A percentile compares a stretch with the other conserved stretches of the same genome.
phyloP scores from a whole-genome alignment of 305 asterid genomes.

The Fraxinus sp. region DNA sequence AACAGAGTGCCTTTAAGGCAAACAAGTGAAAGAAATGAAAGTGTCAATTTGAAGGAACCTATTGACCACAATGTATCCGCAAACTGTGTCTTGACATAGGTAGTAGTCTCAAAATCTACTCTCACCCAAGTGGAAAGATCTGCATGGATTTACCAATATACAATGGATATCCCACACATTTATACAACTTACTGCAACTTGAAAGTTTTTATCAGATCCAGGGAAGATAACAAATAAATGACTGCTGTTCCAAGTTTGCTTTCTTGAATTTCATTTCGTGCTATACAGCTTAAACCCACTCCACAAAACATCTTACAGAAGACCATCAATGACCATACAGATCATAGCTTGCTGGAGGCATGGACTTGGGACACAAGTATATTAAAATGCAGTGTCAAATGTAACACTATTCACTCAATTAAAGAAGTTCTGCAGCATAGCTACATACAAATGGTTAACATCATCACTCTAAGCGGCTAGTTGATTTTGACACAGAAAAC shows the following conservation, averaged over 20 bases:
- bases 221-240: not conserved
- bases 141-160: not conserved
- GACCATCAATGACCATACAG: not conserved
- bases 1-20: not conserved
- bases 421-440: not conserved
- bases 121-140: not conserved
- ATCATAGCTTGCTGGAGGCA: conserved; percentile 1
- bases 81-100: not conserved
- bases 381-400: not conserved
- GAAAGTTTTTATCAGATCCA: not conserved
- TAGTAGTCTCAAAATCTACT: not conserved
- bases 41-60: not conserved
- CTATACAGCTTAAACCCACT: not conserved
- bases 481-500: not conserved
- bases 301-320: not conserved
- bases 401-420: not conserved
- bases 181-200: not conserved
- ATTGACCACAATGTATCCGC: not conserved
- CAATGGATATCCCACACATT: not conserved
- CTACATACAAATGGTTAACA: not conserved
- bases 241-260: not conserved
- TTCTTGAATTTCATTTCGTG: not conserved
- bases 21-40: not conserved
- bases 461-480: not conserved
- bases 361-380: not conserved